A percentile compares a stretch with the other conserved stretches of the same genome.
phyloP scores from a whole-genome alignment of 2,329 filamentous ascomycete species.

The Cryphonectria carpinicola region DNA sequence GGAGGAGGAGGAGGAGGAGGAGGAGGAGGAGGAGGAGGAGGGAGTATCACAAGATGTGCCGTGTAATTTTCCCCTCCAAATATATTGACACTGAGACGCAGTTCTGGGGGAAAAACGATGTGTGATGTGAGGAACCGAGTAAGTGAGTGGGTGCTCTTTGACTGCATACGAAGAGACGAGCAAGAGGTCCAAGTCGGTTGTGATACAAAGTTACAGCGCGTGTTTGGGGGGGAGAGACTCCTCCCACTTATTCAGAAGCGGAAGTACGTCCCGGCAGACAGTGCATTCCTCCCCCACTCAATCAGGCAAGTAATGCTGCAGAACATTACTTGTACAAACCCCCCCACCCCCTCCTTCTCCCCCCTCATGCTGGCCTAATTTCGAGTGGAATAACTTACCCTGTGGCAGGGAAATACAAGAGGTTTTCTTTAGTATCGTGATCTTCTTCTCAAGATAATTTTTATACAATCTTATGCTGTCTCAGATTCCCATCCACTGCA shows the following conservation, averaged over 20 bases:
- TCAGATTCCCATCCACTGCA: neutral
- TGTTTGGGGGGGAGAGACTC: too few relatives aligned
- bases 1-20: neutral
- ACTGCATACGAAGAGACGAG: neutral
- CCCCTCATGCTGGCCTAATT: too few relatives aligned
- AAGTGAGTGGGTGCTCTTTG: neutral
- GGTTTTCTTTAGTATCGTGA: too few relatives aligned
- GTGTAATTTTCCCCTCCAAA: neutral
- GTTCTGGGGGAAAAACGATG: neutral
- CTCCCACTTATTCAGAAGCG: neutral
- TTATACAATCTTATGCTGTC: neutral
- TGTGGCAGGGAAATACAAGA: too few relatives aligned
- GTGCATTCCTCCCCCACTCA: neutral
- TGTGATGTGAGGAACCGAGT: neutral
- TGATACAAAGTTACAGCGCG: neutral
- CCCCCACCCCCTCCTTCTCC: too few relatives aligned
- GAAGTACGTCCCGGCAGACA: neutral
- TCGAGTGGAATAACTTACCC: too few relatives aligned
- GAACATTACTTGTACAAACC: neutral
- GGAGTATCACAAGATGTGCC: neutral
- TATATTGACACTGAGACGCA: neutral
- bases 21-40: neutral
- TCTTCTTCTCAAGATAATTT: too few relatives aligned
- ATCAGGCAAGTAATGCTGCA: neutral
- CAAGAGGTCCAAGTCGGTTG: neutral